These are phyloP conservation scores for Passalora sequoiae DNA, from an alignment of 2,329 filamentous ascomycete species.

Conservation along the genomic window DNA sequence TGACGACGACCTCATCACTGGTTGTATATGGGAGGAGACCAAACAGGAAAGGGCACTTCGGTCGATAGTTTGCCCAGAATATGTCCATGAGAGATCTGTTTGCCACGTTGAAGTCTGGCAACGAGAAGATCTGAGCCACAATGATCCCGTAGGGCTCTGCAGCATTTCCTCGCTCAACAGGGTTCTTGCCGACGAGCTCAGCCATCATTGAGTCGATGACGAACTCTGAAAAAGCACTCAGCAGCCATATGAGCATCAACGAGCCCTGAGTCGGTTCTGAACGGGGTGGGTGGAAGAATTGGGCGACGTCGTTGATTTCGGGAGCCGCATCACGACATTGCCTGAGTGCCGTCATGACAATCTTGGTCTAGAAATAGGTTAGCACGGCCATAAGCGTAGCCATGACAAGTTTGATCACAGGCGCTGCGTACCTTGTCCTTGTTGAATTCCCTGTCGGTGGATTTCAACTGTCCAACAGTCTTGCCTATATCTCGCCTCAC, in stretches of 20 bases:
- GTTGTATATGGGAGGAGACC: slow-evolving; percentile 40
- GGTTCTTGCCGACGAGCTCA: slow-evolving; percentile 28
- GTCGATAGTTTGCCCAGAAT: slow-evolving; percentile 77
- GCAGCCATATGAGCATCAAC: slow-evolving; percentile 59
- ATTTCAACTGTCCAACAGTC: slow-evolving; percentile 69
- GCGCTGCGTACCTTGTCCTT: slow-evolving; percentile 47
- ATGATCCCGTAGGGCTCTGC: slow-evolving; percentile 78
- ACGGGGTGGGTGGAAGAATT: background rate
- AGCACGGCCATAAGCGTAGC: slow-evolving; percentile 1
- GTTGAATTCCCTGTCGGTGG: slow-evolving; percentile 57
- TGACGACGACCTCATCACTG: slow-evolving; percentile 70
- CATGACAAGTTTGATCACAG: background rate
- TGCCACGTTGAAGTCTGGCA: slow-evolving; percentile 53
- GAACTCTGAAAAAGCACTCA: slow-evolving; percentile 71
- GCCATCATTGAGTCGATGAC: slow-evolving; percentile 58
- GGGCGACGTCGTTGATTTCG: too few species aligned
- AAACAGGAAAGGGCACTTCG: slow-evolving; percentile 78
- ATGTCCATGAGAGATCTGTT: slow-evolving; percentile 75
- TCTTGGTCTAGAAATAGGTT: too few species aligned
- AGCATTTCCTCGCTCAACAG: slow-evolving; percentile 34
- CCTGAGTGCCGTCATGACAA: too few species aligned
- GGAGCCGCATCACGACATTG: too few species aligned
- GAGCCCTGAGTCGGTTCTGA: slow-evolving; percentile 33
- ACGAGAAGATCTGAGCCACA: slow-evolving; percentile 68
- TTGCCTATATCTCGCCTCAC: slow-evolving; percentile 58